A percentile compares a stretch with the other conserved stretches of the same genome.
Evolutionary conservation across 2,329 filamentous ascomycete genomes (phyloP).

Genomic region (Claviceps arundinis): DNA sequence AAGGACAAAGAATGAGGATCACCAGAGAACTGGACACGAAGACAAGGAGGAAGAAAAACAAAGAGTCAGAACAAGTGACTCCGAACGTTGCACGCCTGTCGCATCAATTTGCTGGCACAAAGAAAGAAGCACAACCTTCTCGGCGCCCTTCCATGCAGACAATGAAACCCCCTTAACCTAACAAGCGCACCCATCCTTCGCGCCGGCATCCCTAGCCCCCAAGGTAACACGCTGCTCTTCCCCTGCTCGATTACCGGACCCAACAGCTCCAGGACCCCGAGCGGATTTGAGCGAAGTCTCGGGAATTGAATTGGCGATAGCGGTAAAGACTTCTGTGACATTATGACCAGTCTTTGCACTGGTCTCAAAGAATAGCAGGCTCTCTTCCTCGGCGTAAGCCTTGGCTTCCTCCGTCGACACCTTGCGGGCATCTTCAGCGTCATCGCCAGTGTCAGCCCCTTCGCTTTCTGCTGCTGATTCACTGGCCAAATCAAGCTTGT

Average conservation of each 20-base stretch:
- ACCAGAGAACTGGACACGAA: background rate
- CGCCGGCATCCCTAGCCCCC: slow-evolving; percentile 56
- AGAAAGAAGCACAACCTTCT: background rate
- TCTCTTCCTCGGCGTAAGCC: slow-evolving; percentile 88
- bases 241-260: slow-evolving; percentile 42
- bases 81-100: slow-evolving; percentile 10
- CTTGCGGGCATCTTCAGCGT: slow-evolving; percentile 66
- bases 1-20: background rate
- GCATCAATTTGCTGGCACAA: slow-evolving; percentile 7
- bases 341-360: slow-evolving; percentile 94
- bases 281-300: slow-evolving; percentile 90
- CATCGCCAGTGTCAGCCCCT: slow-evolving; percentile 44
- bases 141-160: slow-evolving; percentile 1
- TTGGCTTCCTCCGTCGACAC: slow-evolving; percentile 84
- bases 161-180: slow-evolving; percentile 24
- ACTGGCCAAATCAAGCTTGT: slow-evolving; percentile 83
- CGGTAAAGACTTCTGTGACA: slow-evolving; percentile 91
- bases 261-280: slow-evolving; percentile 55
- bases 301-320: slow-evolving; percentile 94
- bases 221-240: slow-evolving; percentile 74
- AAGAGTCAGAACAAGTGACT: slow-evolving; percentile 2
- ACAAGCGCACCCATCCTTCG: slow-evolving; percentile 87
- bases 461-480: slow-evolving; percentile 35
- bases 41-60: slow-evolving; percentile 2
- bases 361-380: slow-evolving; percentile 91